Evolutionary conservation across 2,329 filamentous ascomycete species (phyloP), one percentile per base, ranked within the genome.

Genomic region (Fusarium ambrosium): DNA sequence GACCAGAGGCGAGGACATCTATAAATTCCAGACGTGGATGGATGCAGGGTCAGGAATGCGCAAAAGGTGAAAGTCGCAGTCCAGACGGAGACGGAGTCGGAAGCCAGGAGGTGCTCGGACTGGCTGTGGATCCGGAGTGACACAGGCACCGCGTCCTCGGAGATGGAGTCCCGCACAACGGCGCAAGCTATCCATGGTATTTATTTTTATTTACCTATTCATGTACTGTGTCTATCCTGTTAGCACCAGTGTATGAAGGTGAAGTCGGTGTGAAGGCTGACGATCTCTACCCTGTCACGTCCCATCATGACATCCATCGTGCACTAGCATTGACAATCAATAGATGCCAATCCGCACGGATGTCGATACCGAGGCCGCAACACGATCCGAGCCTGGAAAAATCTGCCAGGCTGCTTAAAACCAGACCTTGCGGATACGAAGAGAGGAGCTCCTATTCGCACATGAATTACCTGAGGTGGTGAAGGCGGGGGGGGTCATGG

Each of bases 91-190:
- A 68, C 72, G 70, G 72, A 72, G 74, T 53, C 58, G 55, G 72
- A 68, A 61, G 69, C 53, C 62, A 69, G 62, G 53, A 71, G 51
- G 66, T 62, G 70, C 74, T 70, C 66, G 55, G 70, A 77, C 70
- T 68, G 67, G 65, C 39, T 69, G 75, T 74, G 72, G 75, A 64
- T 59, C 75, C 68, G 29, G 34, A 56, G 14, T 43, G 62, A 32
- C 34, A 34, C 51, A 61, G 55, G 55, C 29, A 39, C 41, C 22
- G 55, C 56, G 39, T 32, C n/a, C 56, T 62, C 45, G 56, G 64
- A 62, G 60, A 62, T 62, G 60, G 60, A 48, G 55, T 29, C 45
- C 41, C 55, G 64, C 58, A 43, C 48, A 58, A 48, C 48, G 37
- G 27, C 22, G 55, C 62, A 62, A 67, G 60, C 41, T 62, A 60